phyloP scores from a whole-genome alignment of 495 filamentous ascomycete species.

The Jackrogersella multiformis region DNA sequence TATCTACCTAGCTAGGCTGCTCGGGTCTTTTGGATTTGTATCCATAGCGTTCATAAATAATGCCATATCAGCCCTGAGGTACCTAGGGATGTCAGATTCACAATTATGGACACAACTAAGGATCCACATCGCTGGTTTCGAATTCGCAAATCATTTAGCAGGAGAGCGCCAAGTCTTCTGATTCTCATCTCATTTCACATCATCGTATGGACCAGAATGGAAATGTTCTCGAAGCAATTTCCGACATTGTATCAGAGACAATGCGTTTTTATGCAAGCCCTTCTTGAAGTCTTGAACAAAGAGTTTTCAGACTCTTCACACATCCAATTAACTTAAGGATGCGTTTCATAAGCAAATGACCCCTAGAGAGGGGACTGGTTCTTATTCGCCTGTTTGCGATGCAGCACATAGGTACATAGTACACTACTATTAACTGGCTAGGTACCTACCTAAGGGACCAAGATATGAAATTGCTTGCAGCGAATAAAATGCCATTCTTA shows the following conservation, averaged over 20 bases:
- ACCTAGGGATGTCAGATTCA: constrained; percentile 1
- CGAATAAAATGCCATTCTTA: constrained; percentile 2
- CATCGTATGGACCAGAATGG: constrained; percentile 15
- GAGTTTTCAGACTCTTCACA: no score
- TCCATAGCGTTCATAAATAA: constrained; percentile 8
- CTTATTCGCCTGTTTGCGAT: constrained; percentile 4
- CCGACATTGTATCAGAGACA: constrained; percentile 17
- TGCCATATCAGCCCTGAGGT: no score
- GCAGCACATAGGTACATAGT: constrained; percentile 13
- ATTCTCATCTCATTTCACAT: constrained; percentile 6
- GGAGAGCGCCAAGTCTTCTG: constrained; percentile 12
- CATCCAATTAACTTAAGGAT: constrained; percentile 14
- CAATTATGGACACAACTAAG: not conserved
- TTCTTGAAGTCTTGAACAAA: constrained; percentile 15
- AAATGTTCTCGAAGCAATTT: constrained; percentile 36
- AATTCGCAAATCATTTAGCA: constrained; percentile 30
- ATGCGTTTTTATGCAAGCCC: constrained; percentile 31
- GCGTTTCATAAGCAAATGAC: constrained; percentile 21
- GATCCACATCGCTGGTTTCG: constrained; percentile 33
- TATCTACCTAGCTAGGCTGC: constrained; percentile 13
- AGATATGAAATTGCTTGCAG: no score
- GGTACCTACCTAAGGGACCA: no score
- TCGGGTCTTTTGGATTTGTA: constrained; percentile 22
- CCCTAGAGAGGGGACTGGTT: not conserved
- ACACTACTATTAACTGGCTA: no score